A percentile compares a stretch with the other conserved stretches of the same genome.
phyloP scores from a whole-genome alignment of 495 filamentous ascomycete species.

The Aspergillus saccharolyticus region DNA sequence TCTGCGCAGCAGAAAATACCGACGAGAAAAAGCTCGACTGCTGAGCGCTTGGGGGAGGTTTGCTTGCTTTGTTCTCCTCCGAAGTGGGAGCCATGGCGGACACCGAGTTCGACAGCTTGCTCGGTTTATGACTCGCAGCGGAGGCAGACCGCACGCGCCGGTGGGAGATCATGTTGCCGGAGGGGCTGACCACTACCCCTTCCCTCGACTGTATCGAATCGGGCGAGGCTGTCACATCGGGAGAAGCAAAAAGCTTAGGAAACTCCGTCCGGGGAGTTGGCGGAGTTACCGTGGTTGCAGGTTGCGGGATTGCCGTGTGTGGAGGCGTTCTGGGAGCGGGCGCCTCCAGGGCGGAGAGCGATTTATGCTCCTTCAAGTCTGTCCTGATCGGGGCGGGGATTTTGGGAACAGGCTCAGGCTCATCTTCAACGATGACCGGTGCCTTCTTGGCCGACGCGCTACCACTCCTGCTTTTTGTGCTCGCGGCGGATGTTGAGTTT shows the following conservation, averaged over 20 bases:
- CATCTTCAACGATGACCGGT: conserved; percentile 21
- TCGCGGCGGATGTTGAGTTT: conserved; percentile 33
- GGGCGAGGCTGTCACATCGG: conserved; percentile 32
- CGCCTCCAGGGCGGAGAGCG: conserved; percentile 15
- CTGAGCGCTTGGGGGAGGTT: conserved; percentile 29
- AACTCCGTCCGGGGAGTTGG: conserved; percentile 41
- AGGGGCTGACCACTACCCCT: conserved; percentile 40
- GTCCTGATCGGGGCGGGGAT: conserved; percentile 36
- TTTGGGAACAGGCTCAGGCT: conserved; percentile 24
- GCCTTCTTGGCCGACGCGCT: conserved; percentile 39
- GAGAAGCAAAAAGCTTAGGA: conserved; percentile 22
- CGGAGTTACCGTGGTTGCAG: conserved; percentile 51
- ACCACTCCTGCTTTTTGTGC: conserved; percentile 32
- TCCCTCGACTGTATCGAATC: conserved; percentile 30
- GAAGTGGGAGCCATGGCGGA: conserved; percentile 68
- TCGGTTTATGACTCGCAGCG: conserved; percentile 59
- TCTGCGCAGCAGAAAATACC: conserved; percentile 89
- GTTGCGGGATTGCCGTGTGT: conserved; percentile 37
- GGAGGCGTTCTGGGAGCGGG: conserved; percentile 41
- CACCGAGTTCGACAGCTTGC: conserved; percentile 81
- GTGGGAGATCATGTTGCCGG: conserved; percentile 74
- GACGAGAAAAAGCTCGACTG: conserved; percentile 82
- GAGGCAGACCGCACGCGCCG: conserved; percentile 64
- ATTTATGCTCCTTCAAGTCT: conserved; percentile 28
- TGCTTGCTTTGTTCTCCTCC: conserved; percentile 53